Evolutionary conservation across 257 asterid genomes (phyloP), one percentile per base, ranked within the genome.

Genomic region (Catharanthus roseus): DNA sequence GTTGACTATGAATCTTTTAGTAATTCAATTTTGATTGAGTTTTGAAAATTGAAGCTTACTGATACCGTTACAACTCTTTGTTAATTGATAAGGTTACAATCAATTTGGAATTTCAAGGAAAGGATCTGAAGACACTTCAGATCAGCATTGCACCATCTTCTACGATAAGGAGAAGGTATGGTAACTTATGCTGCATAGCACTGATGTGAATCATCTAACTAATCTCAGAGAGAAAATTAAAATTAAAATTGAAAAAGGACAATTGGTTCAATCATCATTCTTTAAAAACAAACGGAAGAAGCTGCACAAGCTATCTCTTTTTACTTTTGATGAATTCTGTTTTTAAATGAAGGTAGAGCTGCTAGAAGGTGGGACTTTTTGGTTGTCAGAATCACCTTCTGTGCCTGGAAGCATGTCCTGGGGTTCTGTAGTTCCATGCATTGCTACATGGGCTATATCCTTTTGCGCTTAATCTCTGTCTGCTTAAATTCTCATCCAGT

Each of bases 371-470:
- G 98, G 99, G 70, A 95, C 98, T 3, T 95, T 91, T 84, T 95
- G 99, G 99, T 74, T 95, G 78, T 95, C 98, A 1, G 98, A 95
- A 82, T 91, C 97, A 9, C 99, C 99, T 72, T 95, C 99, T 0
- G 98, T 95, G 33, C 98, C 99, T 47, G 99, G 97, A 83, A 95
- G 99, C 87, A 86, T 83, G 77, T 95, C 99, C 12, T 95, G 98
- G 99, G 97, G 98, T 38, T 91, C 99, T 23, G 71, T 81, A 8
- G 95, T 83, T 68, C 99, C 99, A 0, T 89, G 93, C 79, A 86
- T 87, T 73, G 87, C 97, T 4, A 91, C 99, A 34, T 95, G 99
- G 99, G 97, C 97, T 77, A 95, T 95, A 95, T 95, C 99, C 96
- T 91, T 91, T 58, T n/a, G 51, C 73, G 57, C 70, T 58, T 45